A percentile compares a stretch with the other conserved stretches of the same genome.
phyloP scores from a whole-genome alignment of 345 rosid genomes.

The Gynandropsis gynandra region DNA sequence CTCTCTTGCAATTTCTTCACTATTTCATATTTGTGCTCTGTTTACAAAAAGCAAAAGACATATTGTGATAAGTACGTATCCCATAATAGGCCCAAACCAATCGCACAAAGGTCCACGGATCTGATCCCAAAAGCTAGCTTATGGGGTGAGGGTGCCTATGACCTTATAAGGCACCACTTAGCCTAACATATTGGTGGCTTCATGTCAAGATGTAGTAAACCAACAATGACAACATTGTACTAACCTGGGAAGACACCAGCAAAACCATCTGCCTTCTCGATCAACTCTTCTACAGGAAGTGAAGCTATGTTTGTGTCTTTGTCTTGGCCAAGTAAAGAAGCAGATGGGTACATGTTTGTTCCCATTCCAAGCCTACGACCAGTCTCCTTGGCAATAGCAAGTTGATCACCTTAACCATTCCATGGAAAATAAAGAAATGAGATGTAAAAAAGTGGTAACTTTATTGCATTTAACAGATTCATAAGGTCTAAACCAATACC shows the following conservation, averaged over 20 bases:
- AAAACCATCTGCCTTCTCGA: conserved; percentile 91
- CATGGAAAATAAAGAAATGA: background rate
- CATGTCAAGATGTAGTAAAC: background rate
- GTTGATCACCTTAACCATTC: conserved; percentile 25
- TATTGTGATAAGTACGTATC: no score
- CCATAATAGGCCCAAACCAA: no score
- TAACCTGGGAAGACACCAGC: conserved; percentile 96
- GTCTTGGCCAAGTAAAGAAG: conserved; percentile 67
- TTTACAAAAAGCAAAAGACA: background rate
- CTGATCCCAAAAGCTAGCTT: no score
- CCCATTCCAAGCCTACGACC: conserved; percentile 97
- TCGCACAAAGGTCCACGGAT: no score
- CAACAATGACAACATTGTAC: background rate
- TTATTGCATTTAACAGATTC: background rate
- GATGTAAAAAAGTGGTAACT: background rate
- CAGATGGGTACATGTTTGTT: conserved; percentile 90
- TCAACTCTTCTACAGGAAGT: conserved; percentile 75
- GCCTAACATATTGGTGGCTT: no score
- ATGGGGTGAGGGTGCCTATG: no score
- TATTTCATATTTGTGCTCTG: conserved; percentile 94
- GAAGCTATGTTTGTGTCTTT: conserved; percentile 55
- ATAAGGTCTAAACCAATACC: conserved; percentile 31
- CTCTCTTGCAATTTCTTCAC: conserved; percentile 85
- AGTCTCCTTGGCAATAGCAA: conserved; percentile 84
- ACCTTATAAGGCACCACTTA: no score